Conservation (phyloP, 1,284 basidiomycete genomes). For the Rhodotorula mucilaginosa region DNA sequence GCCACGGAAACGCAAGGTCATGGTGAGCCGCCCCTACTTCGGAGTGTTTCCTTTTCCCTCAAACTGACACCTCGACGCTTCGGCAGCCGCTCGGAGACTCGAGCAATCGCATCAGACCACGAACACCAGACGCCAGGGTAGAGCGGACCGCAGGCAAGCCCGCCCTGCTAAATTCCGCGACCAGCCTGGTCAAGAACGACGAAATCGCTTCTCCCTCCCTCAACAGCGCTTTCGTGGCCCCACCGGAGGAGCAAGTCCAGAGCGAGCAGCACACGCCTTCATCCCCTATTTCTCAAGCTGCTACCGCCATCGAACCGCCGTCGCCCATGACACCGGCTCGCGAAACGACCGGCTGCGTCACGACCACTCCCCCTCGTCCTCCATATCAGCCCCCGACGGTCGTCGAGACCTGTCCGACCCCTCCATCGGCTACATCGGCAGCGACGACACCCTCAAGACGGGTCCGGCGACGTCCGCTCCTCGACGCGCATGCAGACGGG, state of each 20-base stretch:
- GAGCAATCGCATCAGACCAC: slow-evolving; percentile 3
- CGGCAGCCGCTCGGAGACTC: slow-evolving; percentile 24
- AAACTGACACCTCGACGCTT: background rate
- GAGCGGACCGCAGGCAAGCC: background rate
- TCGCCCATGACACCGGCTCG: too few relatives aligned
- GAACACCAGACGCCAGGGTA: background rate
- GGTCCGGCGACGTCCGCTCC: background rate
- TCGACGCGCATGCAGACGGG: background rate
- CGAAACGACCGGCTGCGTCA: background rate
- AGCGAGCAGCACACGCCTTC: background rate
- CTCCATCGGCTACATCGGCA: background rate
- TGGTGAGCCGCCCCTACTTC: too few relatives aligned
- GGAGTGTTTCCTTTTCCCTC: too few relatives aligned
- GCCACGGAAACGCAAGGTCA: too few relatives aligned
- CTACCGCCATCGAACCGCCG: too few relatives aligned
- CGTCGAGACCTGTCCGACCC: slow-evolving; percentile 27
- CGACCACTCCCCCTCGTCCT: slow-evolving; percentile 5
- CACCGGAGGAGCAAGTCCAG: background rate
- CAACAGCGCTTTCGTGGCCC: background rate
- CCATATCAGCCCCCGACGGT: slow-evolving; percentile 1
- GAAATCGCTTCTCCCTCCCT: background rate
- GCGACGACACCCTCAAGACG: background rate
- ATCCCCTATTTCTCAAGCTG: too few relatives aligned
- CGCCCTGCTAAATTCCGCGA: background rate
- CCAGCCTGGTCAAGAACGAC: background rate